Percentiles rank a stretch among this genome's conserved stretches.
phyloP scores from a whole-genome alignment of 2,329 filamentous ascomycete genomes.

The Dendrostoma leiphaemia region DNA sequence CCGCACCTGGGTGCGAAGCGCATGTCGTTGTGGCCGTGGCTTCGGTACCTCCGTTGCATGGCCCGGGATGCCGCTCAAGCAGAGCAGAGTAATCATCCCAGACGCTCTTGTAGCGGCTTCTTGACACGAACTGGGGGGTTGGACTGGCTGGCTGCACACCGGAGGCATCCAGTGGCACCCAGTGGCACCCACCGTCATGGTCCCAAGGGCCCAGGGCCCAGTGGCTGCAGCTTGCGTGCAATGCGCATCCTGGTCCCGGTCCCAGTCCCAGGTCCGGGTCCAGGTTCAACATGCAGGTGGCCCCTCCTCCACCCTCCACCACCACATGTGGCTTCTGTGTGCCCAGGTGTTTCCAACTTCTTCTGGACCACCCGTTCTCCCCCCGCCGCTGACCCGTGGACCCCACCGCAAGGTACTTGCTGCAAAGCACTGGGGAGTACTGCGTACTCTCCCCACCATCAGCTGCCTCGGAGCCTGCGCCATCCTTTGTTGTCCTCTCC shows the following conservation, averaged over 20 bases:
- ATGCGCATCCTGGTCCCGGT: conserved; percentile 1
- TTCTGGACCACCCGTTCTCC: background rate
- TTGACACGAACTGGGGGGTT: conserved; percentile 7
- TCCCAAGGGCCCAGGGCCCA: background rate
- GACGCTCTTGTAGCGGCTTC: conserved; percentile 11
- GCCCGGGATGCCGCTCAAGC: conserved; percentile 10
- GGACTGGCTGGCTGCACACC: background rate
- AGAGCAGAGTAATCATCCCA: no score
- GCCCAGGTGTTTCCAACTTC: conserved; percentile 6
- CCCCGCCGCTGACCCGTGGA: background rate
- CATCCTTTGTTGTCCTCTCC: conserved; percentile 14
- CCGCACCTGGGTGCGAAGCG: background rate
- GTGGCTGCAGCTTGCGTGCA: conserved; percentile 1
- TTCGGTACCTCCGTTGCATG: conserved; percentile 3
- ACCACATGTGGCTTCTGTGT: conserved; percentile 12
- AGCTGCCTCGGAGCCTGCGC: conserved; percentile 12
- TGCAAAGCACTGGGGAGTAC: no score
- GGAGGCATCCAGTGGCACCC: no score
- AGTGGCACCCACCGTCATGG: no score
- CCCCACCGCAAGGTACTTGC: background rate
- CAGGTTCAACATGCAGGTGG: conserved; percentile 8
- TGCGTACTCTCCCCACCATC: conserved; percentile 9
- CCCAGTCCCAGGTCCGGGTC: background rate
- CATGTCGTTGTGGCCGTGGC: background rate
- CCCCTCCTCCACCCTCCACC: conserved; percentile 10